Evolutionary conservation across 2,329 filamentous ascomycete species (phyloP).

Genomic region (Calonectria pteridis): DNA sequence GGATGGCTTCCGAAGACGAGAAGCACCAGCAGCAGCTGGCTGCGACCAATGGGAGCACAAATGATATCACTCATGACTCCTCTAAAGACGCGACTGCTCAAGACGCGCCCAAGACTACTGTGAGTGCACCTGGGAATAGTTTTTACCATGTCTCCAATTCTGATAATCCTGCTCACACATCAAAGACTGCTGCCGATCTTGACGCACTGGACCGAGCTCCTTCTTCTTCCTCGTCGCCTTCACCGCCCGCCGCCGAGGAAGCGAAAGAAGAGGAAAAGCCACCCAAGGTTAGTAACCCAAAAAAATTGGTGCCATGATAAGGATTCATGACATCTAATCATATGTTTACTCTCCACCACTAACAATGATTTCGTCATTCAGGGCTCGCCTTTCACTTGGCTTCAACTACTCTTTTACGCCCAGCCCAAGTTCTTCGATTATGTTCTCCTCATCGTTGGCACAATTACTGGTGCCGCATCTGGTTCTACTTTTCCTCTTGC

Average conservation of each 20-base stretch:
- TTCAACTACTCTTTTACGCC: slow-evolving; percentile 60
- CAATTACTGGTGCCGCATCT: slow-evolving; percentile 64
- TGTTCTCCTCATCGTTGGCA: slow-evolving; percentile 56
- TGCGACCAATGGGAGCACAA: not conserved
- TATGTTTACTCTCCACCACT: slow-evolving; percentile 8
- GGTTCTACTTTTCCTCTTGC: slow-evolving; percentile 74
- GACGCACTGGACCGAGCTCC: not conserved
- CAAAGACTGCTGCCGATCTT: not conserved
- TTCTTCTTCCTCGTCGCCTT: not conserved
- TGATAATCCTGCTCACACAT: not conserved
- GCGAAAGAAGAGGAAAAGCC: not conserved
- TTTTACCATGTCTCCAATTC: not conserved
- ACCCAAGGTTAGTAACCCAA: slow-evolving; percentile 4
- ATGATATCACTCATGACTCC: slow-evolving; percentile 2
- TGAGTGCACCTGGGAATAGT: not conserved
- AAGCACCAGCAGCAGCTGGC: slow-evolving; percentile 8
- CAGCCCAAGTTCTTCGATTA: slow-evolving; percentile 59
- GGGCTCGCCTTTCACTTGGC: slow-evolving; percentile 53
- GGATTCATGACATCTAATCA: not conserved
- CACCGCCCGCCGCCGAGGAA: not conserved
- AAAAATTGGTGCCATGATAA: not conserved
- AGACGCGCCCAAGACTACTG: not conserved
- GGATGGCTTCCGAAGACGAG: slow-evolving; percentile 30
- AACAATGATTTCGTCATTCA: slow-evolving; percentile 9
- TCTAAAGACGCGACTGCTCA: not conserved